These are phyloP conservation scores for Pezizomycotina sp. DNA, from an alignment of 2,329 filamentous ascomycete genomes.

Conservation along the genomic window DNA sequence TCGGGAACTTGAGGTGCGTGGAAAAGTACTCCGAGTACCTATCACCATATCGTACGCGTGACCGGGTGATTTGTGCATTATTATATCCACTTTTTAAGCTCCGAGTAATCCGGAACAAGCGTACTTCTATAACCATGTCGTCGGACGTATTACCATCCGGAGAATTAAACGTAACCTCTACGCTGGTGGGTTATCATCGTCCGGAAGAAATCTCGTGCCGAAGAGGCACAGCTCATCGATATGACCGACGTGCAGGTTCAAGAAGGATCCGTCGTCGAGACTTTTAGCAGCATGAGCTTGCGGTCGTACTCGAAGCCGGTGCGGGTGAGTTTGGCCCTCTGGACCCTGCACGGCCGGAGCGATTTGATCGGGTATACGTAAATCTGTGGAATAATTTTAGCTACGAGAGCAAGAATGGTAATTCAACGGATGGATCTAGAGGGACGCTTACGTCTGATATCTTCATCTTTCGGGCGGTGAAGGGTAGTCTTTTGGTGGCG, in stretches of 20 bases:
- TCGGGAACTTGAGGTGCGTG: conserved; percentile 44
- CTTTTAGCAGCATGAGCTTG: conserved; percentile 44
- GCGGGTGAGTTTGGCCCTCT: conserved; percentile 39
- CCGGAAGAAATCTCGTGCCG: conserved; percentile 31
- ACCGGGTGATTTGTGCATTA: conserved; percentile 44
- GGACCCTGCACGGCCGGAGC: conserved; percentile 44
- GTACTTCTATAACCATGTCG: conserved; percentile 12
- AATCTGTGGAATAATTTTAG: conserved; percentile 31
- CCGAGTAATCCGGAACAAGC: conserved; percentile 36
- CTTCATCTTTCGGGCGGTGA: too few relatives aligned
- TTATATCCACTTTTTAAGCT: conserved; percentile 37
- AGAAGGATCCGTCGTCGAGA: conserved; percentile 28
- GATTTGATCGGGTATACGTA: conserved; percentile 62
- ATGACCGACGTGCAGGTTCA: conserved; percentile 44
- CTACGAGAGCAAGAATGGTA: neutral
- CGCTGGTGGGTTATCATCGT: conserved; percentile 30
- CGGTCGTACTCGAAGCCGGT: conserved; percentile 51
- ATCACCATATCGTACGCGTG: conserved; percentile 47
- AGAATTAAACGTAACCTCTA: conserved; percentile 19
- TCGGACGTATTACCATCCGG: neutral
- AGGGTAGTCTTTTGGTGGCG: too few relatives aligned
- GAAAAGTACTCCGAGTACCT: conserved; percentile 46
- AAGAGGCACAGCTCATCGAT: conserved; percentile 49
- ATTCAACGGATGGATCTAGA: neutral
- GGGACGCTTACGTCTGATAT: conserved; percentile 8